Evolutionary conservation across 2,329 filamentous ascomycete genomes (phyloP).

Genomic region (Apiospora kogelbergensis): DNA sequence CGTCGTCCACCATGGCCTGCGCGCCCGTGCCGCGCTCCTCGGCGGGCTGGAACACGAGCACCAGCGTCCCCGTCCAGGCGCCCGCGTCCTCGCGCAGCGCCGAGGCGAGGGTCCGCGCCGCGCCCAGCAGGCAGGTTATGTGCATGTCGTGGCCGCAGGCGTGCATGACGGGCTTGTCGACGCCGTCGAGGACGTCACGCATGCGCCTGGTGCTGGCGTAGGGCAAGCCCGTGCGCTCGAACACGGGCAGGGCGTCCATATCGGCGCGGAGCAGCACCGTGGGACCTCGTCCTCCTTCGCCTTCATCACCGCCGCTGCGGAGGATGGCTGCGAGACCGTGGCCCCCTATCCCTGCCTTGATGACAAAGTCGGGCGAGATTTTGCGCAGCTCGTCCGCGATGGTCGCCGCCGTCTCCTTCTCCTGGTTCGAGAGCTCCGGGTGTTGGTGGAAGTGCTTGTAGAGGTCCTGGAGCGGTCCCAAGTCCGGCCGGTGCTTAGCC

Average conservation of each 20-base stretch:
- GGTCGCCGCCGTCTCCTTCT: slow-evolving; percentile 19
- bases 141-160: slow-evolving; percentile 70
- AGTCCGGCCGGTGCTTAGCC: slow-evolving; percentile 2
- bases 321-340: slow-evolving; percentile 25
- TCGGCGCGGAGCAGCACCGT: slow-evolving; percentile 48
- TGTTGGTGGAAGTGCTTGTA: slow-evolving; percentile 23
- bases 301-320: slow-evolving; percentile 11
- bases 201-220: slow-evolving; percentile 43
- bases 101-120: slow-evolving; percentile 48
- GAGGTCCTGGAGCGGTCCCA: slow-evolving; percentile 6
- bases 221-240: slow-evolving; percentile 45
- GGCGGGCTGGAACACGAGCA: slow-evolving; percentile 66
- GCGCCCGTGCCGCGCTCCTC: slow-evolving; percentile 66
- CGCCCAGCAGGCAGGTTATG: slow-evolving; percentile 56
- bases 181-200: slow-evolving; percentile 42
- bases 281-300: neutral
- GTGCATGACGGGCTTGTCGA: slow-evolving; percentile 61
- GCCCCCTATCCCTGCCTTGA: slow-evolving; percentile 24
- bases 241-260: slow-evolving; percentile 48
- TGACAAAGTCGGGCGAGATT: slow-evolving; percentile 16
- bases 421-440: slow-evolving; percentile 24
- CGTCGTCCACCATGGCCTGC: slow-evolving; percentile 37
- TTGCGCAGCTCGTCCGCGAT: slow-evolving; percentile 15
- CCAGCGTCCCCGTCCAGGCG: slow-evolving; percentile 60
- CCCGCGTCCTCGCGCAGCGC: slow-evolving; percentile 29